Percentiles rank a stretch among this genome's conserved stretches.
phyloP scores from a whole-genome alignment of 1,284 basidiomycete species.

The Amylostereum areolatum region DNA sequence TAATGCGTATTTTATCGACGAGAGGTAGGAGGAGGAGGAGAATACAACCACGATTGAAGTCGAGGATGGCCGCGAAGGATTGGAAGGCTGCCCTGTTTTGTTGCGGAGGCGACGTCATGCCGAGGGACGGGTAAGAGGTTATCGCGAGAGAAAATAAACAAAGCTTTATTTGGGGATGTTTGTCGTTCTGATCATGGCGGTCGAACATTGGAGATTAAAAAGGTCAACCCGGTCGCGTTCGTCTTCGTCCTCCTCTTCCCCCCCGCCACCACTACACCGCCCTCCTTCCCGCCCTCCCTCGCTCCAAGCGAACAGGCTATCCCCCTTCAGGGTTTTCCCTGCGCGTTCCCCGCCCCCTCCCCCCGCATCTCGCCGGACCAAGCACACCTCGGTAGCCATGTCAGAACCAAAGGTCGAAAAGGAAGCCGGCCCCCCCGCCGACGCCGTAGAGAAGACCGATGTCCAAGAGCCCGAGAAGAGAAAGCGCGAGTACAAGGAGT shows the following conservation, averaged over 20 bases:
- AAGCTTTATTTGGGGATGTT: too few relatives aligned
- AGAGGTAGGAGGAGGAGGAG: too few relatives aligned
- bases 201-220: not conserved
- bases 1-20: too few relatives aligned
- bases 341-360: slow-evolving; percentile 1
- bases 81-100: too few relatives aligned
- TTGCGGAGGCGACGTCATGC: too few relatives aligned
- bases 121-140: too few relatives aligned
- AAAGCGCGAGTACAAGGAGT: slow-evolving; percentile 91
- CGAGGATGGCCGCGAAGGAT: too few relatives aligned
- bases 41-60: too few relatives aligned
- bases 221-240: not conserved
- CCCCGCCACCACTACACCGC: not conserved
- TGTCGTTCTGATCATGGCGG: too few relatives aligned
- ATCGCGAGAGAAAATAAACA: too few relatives aligned
- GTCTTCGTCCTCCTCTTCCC: not conserved
- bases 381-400: slow-evolving; percentile 5
- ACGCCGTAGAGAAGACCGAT: slow-evolving; percentile 2
- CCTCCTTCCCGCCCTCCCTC: not conserved
- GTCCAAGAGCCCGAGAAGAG: slow-evolving; percentile 44
- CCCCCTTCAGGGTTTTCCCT: slow-evolving; percentile 11
- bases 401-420: slow-evolving; percentile 13
- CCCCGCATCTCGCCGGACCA: not conserved
- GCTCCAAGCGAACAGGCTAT: slow-evolving; percentile 1
- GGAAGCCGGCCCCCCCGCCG: slow-evolving; percentile 15